A percentile compares a stretch with the other conserved stretches of the same genome.
These are phyloP conservation scores for Cladosporium sp. DNA, from an alignment of 2,329 filamentous ascomycete genomes.

Conservation along the genomic window DNA sequence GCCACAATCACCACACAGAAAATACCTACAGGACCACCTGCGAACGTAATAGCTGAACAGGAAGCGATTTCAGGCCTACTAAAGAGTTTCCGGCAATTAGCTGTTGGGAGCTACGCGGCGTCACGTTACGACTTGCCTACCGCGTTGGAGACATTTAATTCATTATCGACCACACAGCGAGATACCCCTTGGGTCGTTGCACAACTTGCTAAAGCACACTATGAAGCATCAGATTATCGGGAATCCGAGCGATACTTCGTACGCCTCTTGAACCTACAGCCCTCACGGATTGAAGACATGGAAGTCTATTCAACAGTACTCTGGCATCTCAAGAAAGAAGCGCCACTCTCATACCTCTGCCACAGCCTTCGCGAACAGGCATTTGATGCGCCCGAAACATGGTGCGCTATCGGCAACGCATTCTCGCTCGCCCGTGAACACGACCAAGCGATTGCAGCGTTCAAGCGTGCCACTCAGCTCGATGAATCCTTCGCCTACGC, in stretches of 20 bases:
- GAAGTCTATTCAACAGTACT: constrained; percentile 97
- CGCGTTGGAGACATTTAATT: constrained; percentile 68
- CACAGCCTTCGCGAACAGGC: constrained; percentile 85
- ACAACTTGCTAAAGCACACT: constrained; percentile 84
- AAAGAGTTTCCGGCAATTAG: constrained; percentile 77
- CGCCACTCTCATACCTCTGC: constrained; percentile 84
- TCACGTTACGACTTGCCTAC: constrained; percentile 75
- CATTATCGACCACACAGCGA: constrained; percentile 68
- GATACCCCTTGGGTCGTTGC: constrained; percentile 92
- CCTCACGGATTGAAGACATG: constrained; percentile 87
- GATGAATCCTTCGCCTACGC: constrained; percentile 90
- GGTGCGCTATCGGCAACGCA: constrained; percentile 92
- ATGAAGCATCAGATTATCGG: constrained; percentile 80
- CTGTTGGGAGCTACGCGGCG: constrained; percentile 71
- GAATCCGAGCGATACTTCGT: constrained; percentile 86
- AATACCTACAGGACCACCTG: not conserved
- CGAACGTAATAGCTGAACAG: constrained; percentile 41
- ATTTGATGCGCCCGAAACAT: constrained; percentile 87
- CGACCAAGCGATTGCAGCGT: constrained; percentile 89
- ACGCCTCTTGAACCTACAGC: constrained; percentile 72
- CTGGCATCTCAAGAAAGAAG: constrained; percentile 94
- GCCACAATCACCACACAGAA: constrained; percentile 12
- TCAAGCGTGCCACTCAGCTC: constrained; percentile 88
- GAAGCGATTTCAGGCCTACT: constrained; percentile 74
- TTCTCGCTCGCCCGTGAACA: constrained; percentile 91